These are phyloP conservation scores for Arthrobotrys megalospora DNA, from an alignment of 2,329 filamentous ascomycete species.

Conservation along the genomic window DNA sequence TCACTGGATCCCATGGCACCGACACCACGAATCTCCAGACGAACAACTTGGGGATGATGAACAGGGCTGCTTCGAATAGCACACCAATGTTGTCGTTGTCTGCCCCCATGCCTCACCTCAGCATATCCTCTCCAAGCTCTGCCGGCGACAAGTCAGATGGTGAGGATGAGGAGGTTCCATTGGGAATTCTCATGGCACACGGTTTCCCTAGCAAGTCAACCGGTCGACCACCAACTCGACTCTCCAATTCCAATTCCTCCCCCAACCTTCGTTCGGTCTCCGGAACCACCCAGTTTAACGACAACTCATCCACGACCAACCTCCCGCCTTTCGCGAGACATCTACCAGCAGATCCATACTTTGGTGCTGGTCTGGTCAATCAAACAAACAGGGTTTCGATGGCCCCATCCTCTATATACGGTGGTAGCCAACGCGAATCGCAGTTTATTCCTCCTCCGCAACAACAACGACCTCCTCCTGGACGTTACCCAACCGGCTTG, in stretches of 20 bases:
- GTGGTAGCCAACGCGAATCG: conserved; percentile 67
- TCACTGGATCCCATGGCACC: conserved; percentile 76
- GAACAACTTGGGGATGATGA: conserved; percentile 62
- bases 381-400: conserved; percentile 81
- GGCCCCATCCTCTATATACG: conserved; percentile 70
- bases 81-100: conserved; percentile 67
- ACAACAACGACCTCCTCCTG: conserved; percentile 63
- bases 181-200: conserved; percentile 88
- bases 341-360: conserved; percentile 86
- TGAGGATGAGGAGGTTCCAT: conserved; percentile 86
- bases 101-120: conserved; percentile 65
- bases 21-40: conserved; percentile 61
- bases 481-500: conserved; percentile 79
- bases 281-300: conserved; percentile 70
- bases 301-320: conserved; percentile 67
- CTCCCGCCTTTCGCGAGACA: conserved; percentile 87
- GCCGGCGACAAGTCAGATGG: conserved; percentile 71
- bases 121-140: conserved; percentile 63
- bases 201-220: conserved; percentile 81
- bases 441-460: conserved; percentile 64
- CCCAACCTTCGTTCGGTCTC: conserved; percentile 78
- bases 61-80: conserved; percentile 66
- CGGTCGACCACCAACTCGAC: conserved; percentile 79
- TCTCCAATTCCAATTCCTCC: conserved; percentile 78
- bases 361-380: conserved; percentile 81